Evolutionary conservation across 2,329 filamentous ascomycete species (phyloP), one percentile per base, ranked within the genome.

Genomic region (Dryadomyces quercivorus): DNA sequence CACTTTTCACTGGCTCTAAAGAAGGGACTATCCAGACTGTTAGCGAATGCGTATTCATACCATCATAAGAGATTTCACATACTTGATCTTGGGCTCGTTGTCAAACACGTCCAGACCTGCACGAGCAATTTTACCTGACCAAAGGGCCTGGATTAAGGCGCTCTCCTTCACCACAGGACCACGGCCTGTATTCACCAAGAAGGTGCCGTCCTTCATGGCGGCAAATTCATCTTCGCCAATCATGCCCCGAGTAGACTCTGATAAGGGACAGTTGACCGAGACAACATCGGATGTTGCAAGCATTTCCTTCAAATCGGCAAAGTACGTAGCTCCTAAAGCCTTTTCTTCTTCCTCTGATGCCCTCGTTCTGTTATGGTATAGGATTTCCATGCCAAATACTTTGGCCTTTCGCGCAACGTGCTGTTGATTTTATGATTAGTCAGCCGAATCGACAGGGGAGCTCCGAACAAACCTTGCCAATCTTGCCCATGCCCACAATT

Each of bases 121-220:
- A 5, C 72, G 63, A 1, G 65, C 64, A 1, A 79, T 57, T 51
- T 74, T 72, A 0, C 75, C 74, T 6, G 62, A 68, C 54, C 75
- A 69, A 5, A 80, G 75, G 4, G 26, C 26, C 16, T 15, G 3
- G 13, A 42, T 53, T n/a, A 53, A 22, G 2, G 51, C 75, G 3
- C 63, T 60, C 58, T 78, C 74, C 56, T 79, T 69, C 1, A 80
- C 63, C 3, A 79, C 63, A 13, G 69, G 68, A 0, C 76, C 76
- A 0, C 76, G 68, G 0, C 75, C 72, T 0, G 76, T 78, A 59
- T 80, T 80, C 36, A 79, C 65, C 4, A 80, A 60, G 53, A 73
- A 69, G 0, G 66, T 62, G 0, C 74, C 51, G 44, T 53, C 64
- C 55, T 75, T 78, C 72, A 78, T 77, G 16, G 63, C 65, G 0